Evolutionary conservation across 2,329 filamentous ascomycete species (phyloP).

Genomic region (Neofusicoccum parvum): DNA sequence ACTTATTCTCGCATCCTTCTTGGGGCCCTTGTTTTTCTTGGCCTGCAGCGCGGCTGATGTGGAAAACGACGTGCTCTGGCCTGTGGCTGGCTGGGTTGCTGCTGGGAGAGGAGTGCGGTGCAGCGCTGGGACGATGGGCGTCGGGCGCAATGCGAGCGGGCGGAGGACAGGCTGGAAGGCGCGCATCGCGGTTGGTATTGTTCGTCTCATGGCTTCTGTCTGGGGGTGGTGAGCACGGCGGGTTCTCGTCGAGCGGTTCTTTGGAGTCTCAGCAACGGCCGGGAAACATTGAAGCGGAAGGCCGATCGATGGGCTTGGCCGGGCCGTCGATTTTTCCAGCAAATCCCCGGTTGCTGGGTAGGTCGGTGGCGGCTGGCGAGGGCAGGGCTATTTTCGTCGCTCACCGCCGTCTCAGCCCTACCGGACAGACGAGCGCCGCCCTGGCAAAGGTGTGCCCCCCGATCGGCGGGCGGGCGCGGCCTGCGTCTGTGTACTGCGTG

Average conservation of each 20-base stretch:
- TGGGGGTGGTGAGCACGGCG: neutral
- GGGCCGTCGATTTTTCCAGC: conserved; percentile 20
- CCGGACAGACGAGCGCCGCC: neutral
- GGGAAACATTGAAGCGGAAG: neutral
- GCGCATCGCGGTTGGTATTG: conserved; percentile 3
- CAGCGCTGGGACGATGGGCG: neutral
- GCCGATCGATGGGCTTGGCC: neutral
- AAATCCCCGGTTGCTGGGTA: neutral
- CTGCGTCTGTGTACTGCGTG: conserved; percentile 1
- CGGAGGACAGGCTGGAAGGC: conserved; percentile 22
- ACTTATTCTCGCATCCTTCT: conserved; percentile 23
- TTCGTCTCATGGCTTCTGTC: conserved; percentile 9
- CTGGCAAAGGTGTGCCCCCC: conserved; percentile 7
- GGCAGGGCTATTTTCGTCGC: conserved; percentile 4
- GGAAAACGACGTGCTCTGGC: conserved; percentile 19
- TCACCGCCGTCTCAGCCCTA: conserved; percentile 22
- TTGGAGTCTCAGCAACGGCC: neutral
- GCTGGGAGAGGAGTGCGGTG: conserved; percentile 10
- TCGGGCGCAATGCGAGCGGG: neutral
- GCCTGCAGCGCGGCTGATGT: conserved; percentile 19
- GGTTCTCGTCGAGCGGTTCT: neutral
- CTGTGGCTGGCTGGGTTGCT: neutral
- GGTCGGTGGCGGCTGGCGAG: neutral
- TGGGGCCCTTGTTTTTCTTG: conserved; percentile 4
- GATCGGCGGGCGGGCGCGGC: conserved; percentile 10